Evolutionary conservation across 305 asterid genomes (phyloP), one percentile per base, ranked within the genome.

Genomic region (Vinca major): DNA sequence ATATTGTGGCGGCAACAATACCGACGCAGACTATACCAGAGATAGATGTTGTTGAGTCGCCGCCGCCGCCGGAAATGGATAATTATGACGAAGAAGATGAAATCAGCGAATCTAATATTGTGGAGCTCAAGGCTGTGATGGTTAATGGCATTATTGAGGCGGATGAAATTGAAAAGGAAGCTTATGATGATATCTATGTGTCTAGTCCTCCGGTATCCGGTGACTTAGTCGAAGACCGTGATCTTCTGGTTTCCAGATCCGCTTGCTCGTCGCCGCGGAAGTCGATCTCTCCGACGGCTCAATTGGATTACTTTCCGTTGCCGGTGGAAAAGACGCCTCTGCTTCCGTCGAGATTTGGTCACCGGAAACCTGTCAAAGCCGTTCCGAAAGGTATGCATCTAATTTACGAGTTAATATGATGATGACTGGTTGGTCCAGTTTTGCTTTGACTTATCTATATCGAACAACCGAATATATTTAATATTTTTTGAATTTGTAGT

Each of bases 261-360:
- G 33, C 33, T 0, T 26, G 33, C 33, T 26, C 33, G 33, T 26
- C 33, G 33, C 33, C 33, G 33, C 33, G 33, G 33, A 26, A 26
- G 33, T 0, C 33, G 33, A 0, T 26, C 33, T 1, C 33, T 26
- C 33, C 33, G 33, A 1, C 33, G 33, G 33, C 33, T 26, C 33
- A 26, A 26, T 26, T 26, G 33, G 33, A 26, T 26, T 26, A 26
- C 1, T 26, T 26, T 26, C 33, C 33, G 33, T 63, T 77, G 41
- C 84, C 83, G 68, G 86, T 57, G 2, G 75, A 73, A 61, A 87
- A 80, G 80, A 84, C 81, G 41, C 85, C 86, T 54, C 80, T 76
- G 64, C 82, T 66, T 70, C 69, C 84, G 6, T 78, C 89, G 1
- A 73, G 88, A 10, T 83, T 83, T 54, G 83, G 71, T 3, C 82